phyloP scores from a whole-genome alignment of 2,329 filamentous ascomycete genomes.

The Gliomastix tumulicola region DNA sequence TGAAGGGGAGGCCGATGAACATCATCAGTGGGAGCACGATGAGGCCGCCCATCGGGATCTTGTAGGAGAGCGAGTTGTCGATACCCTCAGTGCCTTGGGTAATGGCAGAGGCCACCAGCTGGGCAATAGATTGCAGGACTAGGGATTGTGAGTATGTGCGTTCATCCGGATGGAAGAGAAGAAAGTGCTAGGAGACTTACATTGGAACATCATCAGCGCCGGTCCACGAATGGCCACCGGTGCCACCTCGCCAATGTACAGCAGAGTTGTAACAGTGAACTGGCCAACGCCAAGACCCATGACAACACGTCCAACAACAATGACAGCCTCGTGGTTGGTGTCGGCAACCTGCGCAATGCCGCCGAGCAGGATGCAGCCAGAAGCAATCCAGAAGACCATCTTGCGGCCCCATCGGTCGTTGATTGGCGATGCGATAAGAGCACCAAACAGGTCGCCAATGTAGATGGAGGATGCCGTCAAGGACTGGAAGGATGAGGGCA shows the following conservation, averaged over 20 bases:
- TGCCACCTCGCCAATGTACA: conserved; percentile 17
- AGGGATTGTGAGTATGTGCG: neutral
- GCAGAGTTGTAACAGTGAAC: conserved; percentile 12
- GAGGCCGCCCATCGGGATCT: conserved; percentile 15
- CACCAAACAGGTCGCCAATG: conserved; percentile 27
- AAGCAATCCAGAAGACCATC: conserved; percentile 22
- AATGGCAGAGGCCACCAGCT: conserved; percentile 18
- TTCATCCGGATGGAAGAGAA: neutral
- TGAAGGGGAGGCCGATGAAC: conserved; percentile 12
- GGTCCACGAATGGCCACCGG: conserved; percentile 16
- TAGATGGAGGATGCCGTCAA: conserved; percentile 28
- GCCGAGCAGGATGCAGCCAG: conserved; percentile 19
- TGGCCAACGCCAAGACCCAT: conserved; percentile 14
- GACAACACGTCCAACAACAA: conserved; percentile 10
- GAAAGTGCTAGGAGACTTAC: conserved; percentile 4
- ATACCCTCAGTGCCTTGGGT: conserved; percentile 16
- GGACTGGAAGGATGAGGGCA: conserved; percentile 18
- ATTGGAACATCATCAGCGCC: conserved; percentile 22
- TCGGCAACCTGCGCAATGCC: conserved; percentile 10
- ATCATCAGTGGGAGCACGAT: conserved; percentile 16
- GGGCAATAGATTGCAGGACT: conserved; percentile 19
- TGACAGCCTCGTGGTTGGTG: conserved; percentile 9
- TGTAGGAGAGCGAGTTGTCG: conserved; percentile 14
- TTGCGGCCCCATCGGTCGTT: conserved; percentile 26
- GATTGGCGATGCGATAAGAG: conserved; percentile 23